These are phyloP conservation scores for Pseudocercospora eumusae DNA, from an alignment of 2,329 filamentous ascomycete species.

Conservation along the genomic window DNA sequence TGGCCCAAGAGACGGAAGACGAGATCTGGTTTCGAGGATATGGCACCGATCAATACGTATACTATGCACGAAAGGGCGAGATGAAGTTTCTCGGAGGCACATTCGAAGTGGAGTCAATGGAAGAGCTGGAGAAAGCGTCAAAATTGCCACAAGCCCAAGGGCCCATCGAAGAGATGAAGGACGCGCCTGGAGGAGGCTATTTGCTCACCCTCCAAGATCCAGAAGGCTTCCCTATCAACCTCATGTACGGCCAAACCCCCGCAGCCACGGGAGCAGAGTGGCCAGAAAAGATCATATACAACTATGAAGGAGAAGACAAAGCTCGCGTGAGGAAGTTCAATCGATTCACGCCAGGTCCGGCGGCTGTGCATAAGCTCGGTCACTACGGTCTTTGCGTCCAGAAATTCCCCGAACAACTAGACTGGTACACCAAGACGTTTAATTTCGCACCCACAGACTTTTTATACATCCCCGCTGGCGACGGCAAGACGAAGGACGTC, in stretches of 20 bases:
- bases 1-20: conserved; percentile 42
- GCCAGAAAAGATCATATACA: conserved; percentile 40
- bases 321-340: conserved; percentile 44
- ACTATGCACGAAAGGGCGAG: conserved; percentile 45
- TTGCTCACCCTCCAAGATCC: conserved; percentile 45
- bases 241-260: conserved; percentile 44
- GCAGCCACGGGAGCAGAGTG: conserved; percentile 28
- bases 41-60: conserved; percentile 48
- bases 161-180: conserved; percentile 31
- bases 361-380: conserved; percentile 51
- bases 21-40: conserved; percentile 49
- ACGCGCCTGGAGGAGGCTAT: conserved; percentile 46
- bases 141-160: conserved; percentile 36
- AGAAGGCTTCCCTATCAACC: conserved; percentile 45
- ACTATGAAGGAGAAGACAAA: conserved; percentile 42
- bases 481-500: conserved; percentile 40
- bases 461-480: conserved; percentile 39
- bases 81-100: conserved; percentile 48
- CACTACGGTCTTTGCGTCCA: conserved; percentile 21
- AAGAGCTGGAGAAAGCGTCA: conserved; percentile 47
- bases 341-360: conserved; percentile 50
- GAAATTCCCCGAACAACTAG: conserved; percentile 23
- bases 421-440: conserved; percentile 50
- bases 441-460: conserved; percentile 50
- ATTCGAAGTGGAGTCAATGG: conserved; percentile 47